Evolutionary conservation across 352 stramenopile genomes (phyloP).

Genomic region (Globisporangium cylindrosporum): DNA sequence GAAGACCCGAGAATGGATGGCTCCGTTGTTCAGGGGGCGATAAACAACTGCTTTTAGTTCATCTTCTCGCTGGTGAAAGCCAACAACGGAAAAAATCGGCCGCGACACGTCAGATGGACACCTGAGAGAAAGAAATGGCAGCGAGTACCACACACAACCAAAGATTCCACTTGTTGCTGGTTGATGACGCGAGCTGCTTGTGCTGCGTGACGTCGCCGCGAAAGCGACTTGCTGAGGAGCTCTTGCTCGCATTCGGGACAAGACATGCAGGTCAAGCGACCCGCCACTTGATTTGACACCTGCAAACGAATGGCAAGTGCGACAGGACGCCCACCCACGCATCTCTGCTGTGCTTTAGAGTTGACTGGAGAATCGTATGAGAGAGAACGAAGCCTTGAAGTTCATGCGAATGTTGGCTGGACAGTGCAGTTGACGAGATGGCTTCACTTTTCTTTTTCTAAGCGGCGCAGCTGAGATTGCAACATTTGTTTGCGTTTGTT

Average conservation of each 20-base stretch:
- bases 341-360: too few relatives aligned
- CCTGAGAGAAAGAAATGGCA: background rate
- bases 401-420: background rate
- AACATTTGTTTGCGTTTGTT: background rate
- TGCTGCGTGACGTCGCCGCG: background rate
- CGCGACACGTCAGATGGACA: too few relatives aligned
- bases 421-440: background rate
- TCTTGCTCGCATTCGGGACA: background rate
- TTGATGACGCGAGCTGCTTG: background rate
- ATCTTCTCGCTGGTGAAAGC: too few relatives aligned
- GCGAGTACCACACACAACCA: background rate
- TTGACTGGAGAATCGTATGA: background rate
- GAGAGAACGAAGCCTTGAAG: background rate
- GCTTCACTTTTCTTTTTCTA: background rate
- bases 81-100: too few relatives aligned
- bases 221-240: background rate
- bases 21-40: too few relatives aligned
- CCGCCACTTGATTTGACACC: background rate
- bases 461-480: background rate
- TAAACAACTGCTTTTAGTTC: too few relatives aligned
- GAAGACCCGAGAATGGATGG: too few relatives aligned
- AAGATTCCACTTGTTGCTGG: background rate
- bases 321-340: background rate
- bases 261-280: background rate
- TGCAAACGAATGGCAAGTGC: background rate